These are phyloP conservation scores for Pyrrhoderma lamaoense DNA, from an alignment of 1,284 basidiomycete species.

Conservation along the genomic window DNA sequence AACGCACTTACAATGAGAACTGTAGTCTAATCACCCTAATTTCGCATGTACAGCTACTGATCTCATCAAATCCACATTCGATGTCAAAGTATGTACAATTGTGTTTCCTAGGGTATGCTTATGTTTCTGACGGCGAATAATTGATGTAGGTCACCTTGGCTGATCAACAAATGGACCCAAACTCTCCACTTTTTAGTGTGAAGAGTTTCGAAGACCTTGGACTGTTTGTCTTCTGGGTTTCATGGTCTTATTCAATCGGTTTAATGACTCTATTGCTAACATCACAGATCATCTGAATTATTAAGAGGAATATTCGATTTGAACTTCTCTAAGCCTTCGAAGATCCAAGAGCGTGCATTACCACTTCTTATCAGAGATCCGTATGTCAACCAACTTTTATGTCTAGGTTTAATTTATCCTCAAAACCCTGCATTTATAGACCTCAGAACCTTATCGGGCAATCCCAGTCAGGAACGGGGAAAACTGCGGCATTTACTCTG, in stretches of 20 bases:
- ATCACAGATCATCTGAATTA: slow-evolving; percentile 71
- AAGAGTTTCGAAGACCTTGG: slow-evolving; percentile 95
- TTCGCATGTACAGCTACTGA: slow-evolving; percentile 13
- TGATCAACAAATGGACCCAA: slow-evolving; percentile 93
- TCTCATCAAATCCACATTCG: slow-evolving; percentile 20
- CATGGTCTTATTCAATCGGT: too few species aligned
- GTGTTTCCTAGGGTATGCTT: slow-evolving; percentile 1
- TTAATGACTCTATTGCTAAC: too few species aligned
- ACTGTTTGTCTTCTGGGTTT: slow-evolving; percentile 51
- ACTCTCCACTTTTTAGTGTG: slow-evolving; percentile 90
- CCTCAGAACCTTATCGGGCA: slow-evolving; percentile 99
- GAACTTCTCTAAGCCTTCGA: slow-evolving; percentile 97
- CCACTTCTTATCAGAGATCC: slow-evolving; percentile 89
- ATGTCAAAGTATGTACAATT: slow-evolving; percentile 20
- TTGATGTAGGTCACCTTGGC: slow-evolving; percentile 84
- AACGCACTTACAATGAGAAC: not conserved
- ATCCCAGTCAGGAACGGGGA: slow-evolving; percentile 98
- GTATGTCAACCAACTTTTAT: slow-evolving; percentile 34
- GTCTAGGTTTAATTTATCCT: not conserved
- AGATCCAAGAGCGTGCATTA: slow-evolving; percentile 97
- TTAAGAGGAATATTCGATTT: slow-evolving; percentile 96
- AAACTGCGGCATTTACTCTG: slow-evolving; percentile 97
- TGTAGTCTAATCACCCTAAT: not conserved
- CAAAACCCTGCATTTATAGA: slow-evolving; percentile 34
- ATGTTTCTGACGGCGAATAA: not conserved